A percentile compares a stretch with the other conserved stretches of the same genome.
phyloP scores from a whole-genome alignment of 2,329 filamentous ascomycete species.

The Bipolaris sorokiniana region DNA sequence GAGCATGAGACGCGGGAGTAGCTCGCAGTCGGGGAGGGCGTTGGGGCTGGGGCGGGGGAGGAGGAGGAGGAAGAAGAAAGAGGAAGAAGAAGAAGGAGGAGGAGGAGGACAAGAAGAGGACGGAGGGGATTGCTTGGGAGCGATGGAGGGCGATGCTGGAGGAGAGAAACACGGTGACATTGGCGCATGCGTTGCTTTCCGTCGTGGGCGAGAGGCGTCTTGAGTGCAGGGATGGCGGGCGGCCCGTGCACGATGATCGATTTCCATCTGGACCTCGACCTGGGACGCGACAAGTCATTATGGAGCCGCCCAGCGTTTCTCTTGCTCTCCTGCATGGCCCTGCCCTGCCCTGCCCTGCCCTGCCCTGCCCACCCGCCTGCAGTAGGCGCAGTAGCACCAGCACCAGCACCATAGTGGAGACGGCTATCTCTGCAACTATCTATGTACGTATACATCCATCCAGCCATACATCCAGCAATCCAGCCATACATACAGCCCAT shows the following conservation, averaged over 20 bases:
- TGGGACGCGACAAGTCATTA: constrained; percentile 9
- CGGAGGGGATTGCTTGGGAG: background rate
- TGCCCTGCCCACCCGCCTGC: background rate
- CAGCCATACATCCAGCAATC: too few relatives aligned
- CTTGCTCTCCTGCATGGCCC: background rate
- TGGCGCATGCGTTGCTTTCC: constrained; percentile 13
- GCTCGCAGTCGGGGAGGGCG: constrained; percentile 18
- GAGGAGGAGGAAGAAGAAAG: background rate
- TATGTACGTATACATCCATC: too few relatives aligned
- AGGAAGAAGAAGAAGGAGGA: background rate
- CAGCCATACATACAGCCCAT: too few relatives aligned
- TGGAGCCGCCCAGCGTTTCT: background rate
- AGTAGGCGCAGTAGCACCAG: background rate
- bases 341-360: background rate
- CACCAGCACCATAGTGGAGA: too few relatives aligned
- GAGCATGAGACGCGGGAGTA: constrained; percentile 13
- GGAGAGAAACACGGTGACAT: constrained; percentile 22
- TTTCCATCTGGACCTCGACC: constrained; percentile 10
- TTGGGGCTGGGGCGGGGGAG: background rate
- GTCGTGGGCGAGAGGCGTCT: constrained; percentile 12
- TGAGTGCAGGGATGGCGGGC: background rate
- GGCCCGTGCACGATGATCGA: constrained; percentile 12
- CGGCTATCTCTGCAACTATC: too few relatives aligned
- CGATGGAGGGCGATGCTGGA: constrained; percentile 8
- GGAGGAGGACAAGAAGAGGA: background rate